Base-by-base conservation (phyloP, 306 rosid species). In the Psophocarpus tetragonolobus region DNA sequence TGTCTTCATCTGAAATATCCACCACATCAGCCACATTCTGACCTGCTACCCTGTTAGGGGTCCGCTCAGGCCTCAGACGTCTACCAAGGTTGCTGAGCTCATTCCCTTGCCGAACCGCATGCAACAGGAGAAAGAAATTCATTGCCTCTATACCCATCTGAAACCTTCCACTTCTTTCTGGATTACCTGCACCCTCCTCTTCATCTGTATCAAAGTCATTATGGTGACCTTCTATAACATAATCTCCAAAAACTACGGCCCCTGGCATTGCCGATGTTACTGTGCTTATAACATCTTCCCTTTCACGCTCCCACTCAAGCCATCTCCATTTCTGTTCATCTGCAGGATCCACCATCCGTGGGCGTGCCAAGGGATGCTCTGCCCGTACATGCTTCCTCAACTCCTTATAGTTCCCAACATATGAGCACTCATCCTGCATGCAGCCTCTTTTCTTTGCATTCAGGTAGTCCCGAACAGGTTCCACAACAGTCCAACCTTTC, bases 401-500 rank as follows among this genome's bases (percentile, higher is more conserved):
- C 85, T 96, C 99, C 90, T 88, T 93, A 87, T 93, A 96, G 77
- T 70, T 91, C 66, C 99, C 99, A 0, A 88, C 78, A 82, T 84
- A 96, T 4, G 91, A 79, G 91, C 99, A 96, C 67, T 80, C 48
- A 21, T 93, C 99, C 77, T 96, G 99, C 94, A 93, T 88, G 85
- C 99, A 96, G 85, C 87, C 87, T 81, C 99, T 86, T 86, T 71
- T 83, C 84, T 96, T 96, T 14, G 87, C 89, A 82, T 96, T 93
- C n/a, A 96, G 90, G 81, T 62, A 90, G 45, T 88, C 96, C 58
- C 99, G 86, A 33, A 92, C 98, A 56, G 94, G 93, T 75, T 96
- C 96, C 75, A 96, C 96, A 69, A 96, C 97, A 12, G 99, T 96
- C 98, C 99, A 96, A 69, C 99, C 99, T 74, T 96, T 96, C 83